Conservation (phyloP, 2,329 filamentous ascomycete species). For the Mycosphaerella arachidis region DNA sequence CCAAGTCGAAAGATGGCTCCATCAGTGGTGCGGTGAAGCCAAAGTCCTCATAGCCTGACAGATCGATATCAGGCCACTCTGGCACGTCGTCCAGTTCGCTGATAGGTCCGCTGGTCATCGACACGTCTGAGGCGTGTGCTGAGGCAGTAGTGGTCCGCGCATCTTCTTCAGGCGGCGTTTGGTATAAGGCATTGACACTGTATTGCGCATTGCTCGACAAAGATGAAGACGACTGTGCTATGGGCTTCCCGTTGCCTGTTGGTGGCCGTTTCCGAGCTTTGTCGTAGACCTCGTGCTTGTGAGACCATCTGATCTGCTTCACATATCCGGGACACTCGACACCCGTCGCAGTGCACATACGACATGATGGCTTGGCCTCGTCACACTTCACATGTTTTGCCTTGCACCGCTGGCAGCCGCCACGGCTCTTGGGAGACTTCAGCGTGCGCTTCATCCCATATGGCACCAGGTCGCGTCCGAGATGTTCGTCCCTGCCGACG, state of each 20-base stretch:
- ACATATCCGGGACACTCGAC: slow-evolving; percentile 45
- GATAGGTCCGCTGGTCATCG: neutral
- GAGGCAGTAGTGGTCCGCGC: neutral
- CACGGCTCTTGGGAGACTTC: slow-evolving; percentile 29
- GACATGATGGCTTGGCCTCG: slow-evolving; percentile 40
- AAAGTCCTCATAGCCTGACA: slow-evolving; percentile 6
- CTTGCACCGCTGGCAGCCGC: slow-evolving; percentile 30
- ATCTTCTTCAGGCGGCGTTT: neutral
- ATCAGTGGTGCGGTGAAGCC: neutral
- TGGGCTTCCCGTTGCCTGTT: neutral
- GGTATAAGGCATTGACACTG: neutral
- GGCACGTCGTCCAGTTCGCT: neutral
- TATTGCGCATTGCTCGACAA: neutral
- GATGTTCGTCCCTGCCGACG: neutral
- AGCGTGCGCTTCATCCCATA: slow-evolving; percentile 4
- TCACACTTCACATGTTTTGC: slow-evolving; percentile 39
- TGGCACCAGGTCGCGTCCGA: neutral
- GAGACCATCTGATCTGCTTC: slow-evolving; percentile 46
- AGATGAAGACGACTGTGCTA: neutral
- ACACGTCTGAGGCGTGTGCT: neutral
- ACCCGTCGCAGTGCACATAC: slow-evolving; percentile 42
- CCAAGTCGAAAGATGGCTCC: neutral
- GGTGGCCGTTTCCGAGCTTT: neutral
- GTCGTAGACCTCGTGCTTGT: slow-evolving; percentile 45
- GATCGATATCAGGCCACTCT: slow-evolving; percentile 6